These are phyloP conservation scores for Lactarius hengduanensis DNA, from an alignment of 768 basidiomycete genomes.

Conservation along the genomic window DNA sequence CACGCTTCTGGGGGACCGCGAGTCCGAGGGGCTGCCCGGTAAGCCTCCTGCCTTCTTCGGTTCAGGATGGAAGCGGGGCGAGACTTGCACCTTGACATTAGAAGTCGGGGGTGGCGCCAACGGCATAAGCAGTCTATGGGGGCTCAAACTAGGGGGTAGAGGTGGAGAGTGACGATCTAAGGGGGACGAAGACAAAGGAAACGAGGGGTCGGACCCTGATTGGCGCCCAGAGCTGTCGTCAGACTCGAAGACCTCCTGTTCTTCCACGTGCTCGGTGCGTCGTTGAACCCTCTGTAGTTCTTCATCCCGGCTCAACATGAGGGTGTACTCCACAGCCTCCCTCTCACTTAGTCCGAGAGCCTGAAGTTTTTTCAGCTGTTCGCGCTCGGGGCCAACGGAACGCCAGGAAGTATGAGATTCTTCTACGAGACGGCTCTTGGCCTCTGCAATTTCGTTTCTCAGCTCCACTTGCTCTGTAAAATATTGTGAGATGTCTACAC, in stretches of 20 bases:
- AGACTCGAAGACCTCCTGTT: slow-evolving; percentile 58
- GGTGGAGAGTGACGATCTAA: slow-evolving; percentile 17
- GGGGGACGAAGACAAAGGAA: slow-evolving; percentile 18
- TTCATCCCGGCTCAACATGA: slow-evolving; percentile 86
- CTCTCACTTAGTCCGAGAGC: slow-evolving; percentile 69
- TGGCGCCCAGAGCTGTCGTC: slow-evolving; percentile 34
- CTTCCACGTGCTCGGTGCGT: slow-evolving; percentile 28
- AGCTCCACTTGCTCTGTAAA: slow-evolving; percentile 61
- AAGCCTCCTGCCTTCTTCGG: slow-evolving; percentile 52
- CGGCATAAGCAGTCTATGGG: slow-evolving; percentile 24
- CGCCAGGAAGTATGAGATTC: slow-evolving; percentile 43
- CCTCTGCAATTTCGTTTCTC: slow-evolving; percentile 60
- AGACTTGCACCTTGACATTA: slow-evolving; percentile 56
- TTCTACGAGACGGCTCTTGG: slow-evolving; percentile 48
- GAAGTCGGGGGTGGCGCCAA: slow-evolving; percentile 37
- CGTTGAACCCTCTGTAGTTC: slow-evolving; percentile 38
- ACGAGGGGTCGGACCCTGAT: slow-evolving; percentile 19
- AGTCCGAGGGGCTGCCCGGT: slow-evolving; percentile 26
- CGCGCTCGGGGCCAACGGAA: slow-evolving; percentile 49
- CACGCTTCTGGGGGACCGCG: slow-evolving; percentile 29
- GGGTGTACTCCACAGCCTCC: slow-evolving; percentile 74
- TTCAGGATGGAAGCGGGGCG: slow-evolving; percentile 47
- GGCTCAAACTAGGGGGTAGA: slow-evolving; percentile 25
- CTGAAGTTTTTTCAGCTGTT: slow-evolving; percentile 56
- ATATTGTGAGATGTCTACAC: not conserved